phyloP scores from a whole-genome alignment of 1,284 basidiomycete species.

The Papiliotrema nemorosa region DNA sequence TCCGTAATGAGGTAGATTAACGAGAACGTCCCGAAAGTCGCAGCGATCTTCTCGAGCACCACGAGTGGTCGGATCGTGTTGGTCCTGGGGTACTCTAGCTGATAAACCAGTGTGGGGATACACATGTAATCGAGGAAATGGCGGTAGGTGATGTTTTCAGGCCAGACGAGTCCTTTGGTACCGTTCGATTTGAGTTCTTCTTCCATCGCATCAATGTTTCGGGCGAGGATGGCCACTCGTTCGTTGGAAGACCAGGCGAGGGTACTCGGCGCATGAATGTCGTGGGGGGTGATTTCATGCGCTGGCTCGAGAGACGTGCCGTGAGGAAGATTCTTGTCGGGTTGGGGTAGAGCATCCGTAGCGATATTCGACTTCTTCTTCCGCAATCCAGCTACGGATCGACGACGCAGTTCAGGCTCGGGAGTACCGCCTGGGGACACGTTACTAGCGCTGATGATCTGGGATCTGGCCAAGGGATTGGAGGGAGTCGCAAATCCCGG shows the following conservation, averaged over 20 bases:
- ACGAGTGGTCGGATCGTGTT: constrained; percentile 81
- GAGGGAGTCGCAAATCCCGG: constrained; percentile 20
- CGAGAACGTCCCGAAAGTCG: constrained; percentile 92
- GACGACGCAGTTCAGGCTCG: constrained; percentile 44
- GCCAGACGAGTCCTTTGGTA: constrained; percentile 63
- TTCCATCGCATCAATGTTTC: constrained; percentile 71
- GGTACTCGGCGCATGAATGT: constrained; percentile 50
- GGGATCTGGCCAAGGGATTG: neutral
- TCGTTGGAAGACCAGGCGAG: constrained; percentile 71
- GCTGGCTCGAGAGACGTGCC: constrained; percentile 47
- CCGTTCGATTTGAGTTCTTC: constrained; percentile 73
- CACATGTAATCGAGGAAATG: constrained; percentile 87
- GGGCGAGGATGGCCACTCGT: constrained; percentile 66
- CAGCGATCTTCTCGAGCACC: constrained; percentile 89
- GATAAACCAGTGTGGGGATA: constrained; percentile 91
- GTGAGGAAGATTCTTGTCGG: constrained; percentile 33
- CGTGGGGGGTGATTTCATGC: constrained; percentile 40
- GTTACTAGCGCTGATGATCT: neutral
- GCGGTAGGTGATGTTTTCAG: constrained; percentile 74
- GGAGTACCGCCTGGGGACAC: constrained; percentile 54
- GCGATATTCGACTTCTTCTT: constrained; percentile 10
- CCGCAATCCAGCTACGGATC: neutral
- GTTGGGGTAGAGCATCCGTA: constrained; percentile 32
- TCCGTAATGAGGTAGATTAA: constrained; percentile 86
- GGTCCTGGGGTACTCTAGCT: constrained; percentile 91